phyloP scores from a whole-genome alignment of 257 asterid species.

The Ilex aquifolium region DNA sequence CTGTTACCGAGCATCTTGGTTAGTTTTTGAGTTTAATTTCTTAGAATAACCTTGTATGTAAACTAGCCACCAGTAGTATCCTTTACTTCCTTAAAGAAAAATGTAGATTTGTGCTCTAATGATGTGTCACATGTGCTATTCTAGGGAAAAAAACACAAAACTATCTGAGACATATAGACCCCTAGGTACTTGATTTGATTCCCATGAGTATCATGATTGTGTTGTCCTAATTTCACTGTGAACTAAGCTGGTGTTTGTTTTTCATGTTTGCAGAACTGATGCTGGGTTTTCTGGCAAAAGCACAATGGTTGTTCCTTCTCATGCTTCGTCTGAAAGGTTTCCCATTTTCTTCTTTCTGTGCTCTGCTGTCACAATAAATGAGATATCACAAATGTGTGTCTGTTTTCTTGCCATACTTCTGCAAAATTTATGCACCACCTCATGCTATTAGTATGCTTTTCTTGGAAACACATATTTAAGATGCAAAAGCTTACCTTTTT shows the following conservation, averaged over 20 bases:
- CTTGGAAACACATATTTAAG: background rate
- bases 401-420: background rate
- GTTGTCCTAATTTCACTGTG: background rate
- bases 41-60: no score
- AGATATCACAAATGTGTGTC: background rate
- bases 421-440: background rate
- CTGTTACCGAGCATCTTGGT: background rate
- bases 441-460: background rate
- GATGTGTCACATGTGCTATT: no score
- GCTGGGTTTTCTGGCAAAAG: slow-evolving; percentile 54
- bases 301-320: slow-evolving; percentile 43
- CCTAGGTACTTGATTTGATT: background rate
- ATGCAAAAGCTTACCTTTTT: background rate
- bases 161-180: background rate
- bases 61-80: no score
- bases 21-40: no score
- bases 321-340: slow-evolving; percentile 70
- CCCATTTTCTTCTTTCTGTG: slow-evolving; percentile 9
- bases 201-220: background rate
- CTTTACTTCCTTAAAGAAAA: no score
- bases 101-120: no score
- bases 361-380: slow-evolving; percentile 11
- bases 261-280: slow-evolving; percentile 47
- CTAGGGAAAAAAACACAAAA: background rate
- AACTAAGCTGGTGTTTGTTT: background rate